Percentiles rank a stretch among this genome's conserved stretches.
phyloP scores from a whole-genome alignment of 768 basidiomycete genomes.

The Guyanaporus albipodus region DNA sequence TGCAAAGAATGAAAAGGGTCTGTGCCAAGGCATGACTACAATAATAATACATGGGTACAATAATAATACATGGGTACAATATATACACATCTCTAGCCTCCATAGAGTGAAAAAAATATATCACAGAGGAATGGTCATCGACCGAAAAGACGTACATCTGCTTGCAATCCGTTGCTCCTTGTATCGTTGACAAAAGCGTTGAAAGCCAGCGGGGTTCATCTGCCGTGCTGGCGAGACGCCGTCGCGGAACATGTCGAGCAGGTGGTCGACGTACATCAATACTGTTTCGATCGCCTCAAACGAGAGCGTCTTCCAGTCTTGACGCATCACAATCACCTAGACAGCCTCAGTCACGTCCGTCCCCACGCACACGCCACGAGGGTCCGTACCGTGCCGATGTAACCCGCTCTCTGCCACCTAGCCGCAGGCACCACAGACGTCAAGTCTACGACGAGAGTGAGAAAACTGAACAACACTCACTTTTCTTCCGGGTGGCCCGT shows the following conservation, averaged over 20 bases:
- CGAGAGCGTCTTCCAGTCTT: constrained; percentile 22
- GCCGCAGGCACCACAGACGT: neutral
- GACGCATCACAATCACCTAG: constrained; percentile 27
- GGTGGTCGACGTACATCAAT: constrained; percentile 33
- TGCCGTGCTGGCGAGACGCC: constrained; percentile 11
- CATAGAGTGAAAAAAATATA: too few relatives aligned
- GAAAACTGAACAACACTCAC: constrained; percentile 5
- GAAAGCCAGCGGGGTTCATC: constrained; percentile 23
- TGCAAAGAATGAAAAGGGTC: too few relatives aligned
- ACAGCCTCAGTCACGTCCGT: neutral
- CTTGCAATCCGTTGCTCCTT: constrained; percentile 14
- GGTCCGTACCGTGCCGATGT: constrained; percentile 27
- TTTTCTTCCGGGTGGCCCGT: constrained; percentile 24
- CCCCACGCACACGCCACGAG: too few relatives aligned
- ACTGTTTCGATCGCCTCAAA: constrained; percentile 25
- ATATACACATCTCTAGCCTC: too few relatives aligned
- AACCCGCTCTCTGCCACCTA: constrained; percentile 26
- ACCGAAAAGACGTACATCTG: constrained; percentile 12
- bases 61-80: too few relatives aligned
- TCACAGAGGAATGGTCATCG: constrained; percentile 22
- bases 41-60: too few relatives aligned
- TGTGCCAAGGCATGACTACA: too few relatives aligned
- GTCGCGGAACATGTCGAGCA: constrained; percentile 28
- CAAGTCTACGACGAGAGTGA: neutral
- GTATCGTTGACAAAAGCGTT: constrained; percentile 22